phyloP scores from a whole-genome alignment of 768 basidiomycete species.

The Saitozyma sp. region DNA sequence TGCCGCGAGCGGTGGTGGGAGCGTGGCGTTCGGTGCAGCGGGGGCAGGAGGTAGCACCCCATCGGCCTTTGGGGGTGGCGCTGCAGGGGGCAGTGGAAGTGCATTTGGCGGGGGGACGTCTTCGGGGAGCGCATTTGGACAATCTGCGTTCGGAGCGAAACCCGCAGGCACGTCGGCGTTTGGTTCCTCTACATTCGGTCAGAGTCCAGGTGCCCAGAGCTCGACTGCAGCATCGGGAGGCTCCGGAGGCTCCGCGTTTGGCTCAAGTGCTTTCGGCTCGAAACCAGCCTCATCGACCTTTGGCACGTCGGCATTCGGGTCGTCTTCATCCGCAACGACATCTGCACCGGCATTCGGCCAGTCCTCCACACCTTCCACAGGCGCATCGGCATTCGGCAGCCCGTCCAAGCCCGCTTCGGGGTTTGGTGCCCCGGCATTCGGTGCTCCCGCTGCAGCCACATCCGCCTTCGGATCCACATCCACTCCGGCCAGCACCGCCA shows the following conservation, averaged over 20 bases:
- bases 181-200: constrained; percentile 6
- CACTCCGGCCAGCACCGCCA: neutral
- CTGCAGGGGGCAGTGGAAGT: constrained; percentile 22
- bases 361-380: neutral
- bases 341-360: constrained; percentile 3
- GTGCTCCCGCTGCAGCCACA: constrained; percentile 2
- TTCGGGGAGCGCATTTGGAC: constrained; percentile 19
- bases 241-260: constrained; percentile 15
- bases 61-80: constrained; percentile 11
- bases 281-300: constrained; percentile 1
- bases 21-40: constrained; percentile 11
- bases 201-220: neutral
- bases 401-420: constrained; percentile 7
- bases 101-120: constrained; percentile 5
- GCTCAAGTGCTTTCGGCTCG: constrained; percentile 14
- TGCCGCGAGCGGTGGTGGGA: constrained; percentile 1
- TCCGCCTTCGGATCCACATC: constrained; percentile 27
- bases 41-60: constrained; percentile 15
- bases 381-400: constrained; percentile 2
- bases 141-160: constrained; percentile 11
- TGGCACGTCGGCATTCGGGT: constrained; percentile 5
- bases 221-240: constrained; percentile 1
- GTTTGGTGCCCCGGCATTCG: constrained; percentile 8
- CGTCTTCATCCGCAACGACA: neutral
- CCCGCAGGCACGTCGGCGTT: constrained; percentile 12